Percentiles rank a stretch among this genome's conserved stretches.
These are phyloP conservation scores for Lentinula sp. DNA, from an alignment of 768 basidiomycete genomes.

Conservation along the genomic window DNA sequence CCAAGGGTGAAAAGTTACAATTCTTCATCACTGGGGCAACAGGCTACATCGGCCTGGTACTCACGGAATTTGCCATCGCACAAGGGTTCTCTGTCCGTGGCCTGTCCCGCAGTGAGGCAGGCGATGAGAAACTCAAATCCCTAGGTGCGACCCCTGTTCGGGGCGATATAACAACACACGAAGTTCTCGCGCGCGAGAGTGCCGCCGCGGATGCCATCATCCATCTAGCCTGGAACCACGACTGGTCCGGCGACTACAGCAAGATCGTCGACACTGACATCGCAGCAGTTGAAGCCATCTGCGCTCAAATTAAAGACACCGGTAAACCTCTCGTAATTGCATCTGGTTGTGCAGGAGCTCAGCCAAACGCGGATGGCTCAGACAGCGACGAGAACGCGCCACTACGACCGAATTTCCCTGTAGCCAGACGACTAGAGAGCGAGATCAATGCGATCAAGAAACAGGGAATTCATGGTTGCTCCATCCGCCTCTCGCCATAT, in stretches of 20 bases:
- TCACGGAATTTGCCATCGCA: background rate
- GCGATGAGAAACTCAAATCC: background rate
- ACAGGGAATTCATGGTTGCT: background rate
- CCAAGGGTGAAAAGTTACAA: background rate
- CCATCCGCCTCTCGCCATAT: background rate
- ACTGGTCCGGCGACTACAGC: background rate
- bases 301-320: background rate
- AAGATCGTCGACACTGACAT: background rate
- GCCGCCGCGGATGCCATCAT: background rate
- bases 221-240: background rate
- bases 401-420: background rate
- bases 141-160: background rate
- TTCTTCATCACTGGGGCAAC: background rate
- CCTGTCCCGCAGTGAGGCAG: background rate
- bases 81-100: background rate
- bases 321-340: background rate
- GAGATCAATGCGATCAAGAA: background rate
- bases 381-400: background rate
- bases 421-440: background rate
- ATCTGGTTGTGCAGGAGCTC: background rate
- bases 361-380: background rate
- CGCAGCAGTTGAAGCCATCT: background rate
- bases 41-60: background rate
- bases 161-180: background rate
- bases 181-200: background rate